Evolutionary conservation across 2,329 filamentous ascomycete species (phyloP).

Genomic region (Botrytis galanthina): DNA sequence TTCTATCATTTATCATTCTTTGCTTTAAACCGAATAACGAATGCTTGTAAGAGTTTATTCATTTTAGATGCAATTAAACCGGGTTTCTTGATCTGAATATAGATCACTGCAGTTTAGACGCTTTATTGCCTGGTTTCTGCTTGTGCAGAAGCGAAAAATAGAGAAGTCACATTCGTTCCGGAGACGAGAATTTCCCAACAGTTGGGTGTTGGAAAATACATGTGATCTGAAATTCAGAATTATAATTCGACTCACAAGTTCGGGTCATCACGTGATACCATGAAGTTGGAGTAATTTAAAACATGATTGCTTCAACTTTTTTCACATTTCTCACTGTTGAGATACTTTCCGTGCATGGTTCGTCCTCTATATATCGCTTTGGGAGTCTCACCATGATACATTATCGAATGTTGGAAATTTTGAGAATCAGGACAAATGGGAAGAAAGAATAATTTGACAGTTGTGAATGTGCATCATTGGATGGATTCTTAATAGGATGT

Average conservation of each 20-base stretch:
- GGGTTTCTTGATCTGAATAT: not conserved
- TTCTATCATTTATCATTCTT: not conserved
- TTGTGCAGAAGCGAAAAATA: not conserved
- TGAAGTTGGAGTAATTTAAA: not conserved
- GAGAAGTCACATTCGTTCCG: not conserved
- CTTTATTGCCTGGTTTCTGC: not conserved
- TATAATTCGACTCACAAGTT: not conserved
- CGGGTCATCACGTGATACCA: not conserved
- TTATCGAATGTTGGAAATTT: not conserved
- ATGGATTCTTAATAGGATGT: slow-evolving; percentile 26
- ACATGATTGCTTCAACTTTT: not conserved
- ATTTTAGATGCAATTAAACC: not conserved
- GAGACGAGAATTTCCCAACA: not conserved
- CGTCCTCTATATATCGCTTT: not conserved
- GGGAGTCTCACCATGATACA: not conserved
- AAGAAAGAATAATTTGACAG: slow-evolving; percentile 16
- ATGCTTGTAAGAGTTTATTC: not conserved
- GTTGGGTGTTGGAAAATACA: not conserved
- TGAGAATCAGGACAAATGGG: slow-evolving; percentile 1
- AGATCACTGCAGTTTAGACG: not conserved
- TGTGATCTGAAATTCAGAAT: not conserved
- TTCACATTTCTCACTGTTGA: not conserved
- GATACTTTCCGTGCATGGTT: not conserved
- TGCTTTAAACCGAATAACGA: no score
- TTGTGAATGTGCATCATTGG: slow-evolving; percentile 26